A percentile compares a stretch with the other conserved stretches of the same genome.
Conservation (phyloP, 1,139 yeast genomes). For the Eremothecium gossypii region DNA sequence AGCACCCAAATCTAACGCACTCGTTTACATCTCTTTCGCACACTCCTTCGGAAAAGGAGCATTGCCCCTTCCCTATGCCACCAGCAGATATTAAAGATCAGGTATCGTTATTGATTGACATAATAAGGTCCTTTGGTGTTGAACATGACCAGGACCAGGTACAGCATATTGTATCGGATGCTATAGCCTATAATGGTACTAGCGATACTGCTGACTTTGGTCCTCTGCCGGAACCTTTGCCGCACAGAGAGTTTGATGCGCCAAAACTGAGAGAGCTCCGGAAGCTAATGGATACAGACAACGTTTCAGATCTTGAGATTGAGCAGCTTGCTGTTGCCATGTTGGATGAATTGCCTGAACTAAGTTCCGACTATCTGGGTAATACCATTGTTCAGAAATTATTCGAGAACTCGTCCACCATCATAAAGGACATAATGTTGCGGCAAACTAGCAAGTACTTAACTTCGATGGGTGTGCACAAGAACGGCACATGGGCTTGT, state of each 20-base stretch:
- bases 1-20: slow-evolving; percentile 5
- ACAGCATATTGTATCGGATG: slow-evolving; percentile 31
- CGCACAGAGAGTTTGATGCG: slow-evolving; percentile 70
- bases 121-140: slow-evolving; percentile 25
- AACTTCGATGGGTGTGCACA: slow-evolving; percentile 90
- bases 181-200: slow-evolving; percentile 32
- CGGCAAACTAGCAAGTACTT: slow-evolving; percentile 69
- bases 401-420: slow-evolving; percentile 62
- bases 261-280: slow-evolving; percentile 63
- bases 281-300: slow-evolving; percentile 41
- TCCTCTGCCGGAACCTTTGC: slow-evolving; percentile 58
- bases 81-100: slow-evolving; percentile 23
- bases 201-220: slow-evolving; percentile 45
- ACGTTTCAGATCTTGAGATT: slow-evolving; percentile 42
- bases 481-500: slow-evolving; percentile 99
- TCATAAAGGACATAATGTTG: slow-evolving; percentile 73
- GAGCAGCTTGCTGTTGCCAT: slow-evolving; percentile 80
- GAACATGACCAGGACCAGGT: slow-evolving; percentile 20
- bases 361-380: slow-evolving; percentile 88
- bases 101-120: slow-evolving; percentile 14
- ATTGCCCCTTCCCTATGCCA: slow-evolving; percentile 29
- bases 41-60: slow-evolving; percentile 26
- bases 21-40: slow-evolving; percentile 6
- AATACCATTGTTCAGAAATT: slow-evolving; percentile 91
- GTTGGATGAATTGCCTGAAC: slow-evolving; percentile 83